Percentiles rank a stretch among this genome's conserved stretches.
Evolutionary conservation across 2,329 filamentous ascomycete species (phyloP).

Genomic region (Ceratocystis ficicola): DNA sequence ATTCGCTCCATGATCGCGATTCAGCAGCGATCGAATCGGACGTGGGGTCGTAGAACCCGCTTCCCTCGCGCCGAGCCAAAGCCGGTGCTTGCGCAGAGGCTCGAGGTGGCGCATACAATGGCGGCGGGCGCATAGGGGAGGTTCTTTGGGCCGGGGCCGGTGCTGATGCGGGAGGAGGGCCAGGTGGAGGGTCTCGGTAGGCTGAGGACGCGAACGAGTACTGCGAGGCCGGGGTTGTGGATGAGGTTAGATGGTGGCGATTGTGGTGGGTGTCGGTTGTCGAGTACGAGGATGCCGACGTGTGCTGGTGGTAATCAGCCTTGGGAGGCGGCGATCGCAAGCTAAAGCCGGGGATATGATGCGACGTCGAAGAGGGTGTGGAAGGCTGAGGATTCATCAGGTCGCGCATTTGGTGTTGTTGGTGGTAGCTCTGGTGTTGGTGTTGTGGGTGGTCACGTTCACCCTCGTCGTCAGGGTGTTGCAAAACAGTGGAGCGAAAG

Average conservation of each 20-base stretch:
- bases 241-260: conserved; percentile 27
- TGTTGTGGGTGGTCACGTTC: conserved; percentile 27
- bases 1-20: conserved; percentile 35
- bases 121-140: conserved; percentile 2
- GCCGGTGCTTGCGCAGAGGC: conserved; percentile 28
- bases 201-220: conserved; percentile 26
- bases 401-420: conserved; percentile 35
- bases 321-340: conserved; percentile 37
- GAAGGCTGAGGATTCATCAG: conserved; percentile 33
- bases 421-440: conserved; percentile 22
- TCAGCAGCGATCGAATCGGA: conserved; percentile 40
- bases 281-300: not conserved
- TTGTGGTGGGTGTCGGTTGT: not conserved
- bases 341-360: conserved; percentile 36
- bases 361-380: conserved; percentile 26
- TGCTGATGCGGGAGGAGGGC: conserved; percentile 35
- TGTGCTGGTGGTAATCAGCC: conserved; percentile 1
- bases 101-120: conserved; percentile 24
- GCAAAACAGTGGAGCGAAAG: conserved; percentile 41
- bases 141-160: conserved; percentile 34
- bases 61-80: conserved; percentile 28
- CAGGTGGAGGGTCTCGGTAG: conserved; percentile 25
- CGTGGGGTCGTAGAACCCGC: conserved; percentile 44
- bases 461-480: conserved; percentile 34
- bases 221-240: conserved; percentile 35